Percentiles rank a stretch among this genome's conserved stretches.
phyloP scores from a whole-genome alignment of 805 yeast species.

The Blastobotrys chiropterorum region DNA sequence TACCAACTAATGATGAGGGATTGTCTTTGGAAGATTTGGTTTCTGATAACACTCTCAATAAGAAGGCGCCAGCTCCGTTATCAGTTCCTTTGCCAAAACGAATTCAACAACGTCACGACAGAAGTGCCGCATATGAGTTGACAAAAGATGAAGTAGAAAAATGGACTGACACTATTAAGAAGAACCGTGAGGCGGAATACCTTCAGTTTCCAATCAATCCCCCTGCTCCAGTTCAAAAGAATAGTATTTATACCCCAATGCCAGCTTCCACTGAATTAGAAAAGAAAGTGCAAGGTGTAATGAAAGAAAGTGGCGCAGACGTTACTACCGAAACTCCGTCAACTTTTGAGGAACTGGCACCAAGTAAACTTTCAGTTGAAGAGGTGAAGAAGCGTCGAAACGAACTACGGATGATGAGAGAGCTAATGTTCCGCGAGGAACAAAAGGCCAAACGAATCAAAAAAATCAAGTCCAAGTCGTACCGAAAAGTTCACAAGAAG shows the following conservation, averaged over 20 bases:
- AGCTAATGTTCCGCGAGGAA: slow-evolving; percentile 93
- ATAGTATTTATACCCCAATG: slow-evolving; percentile 50
- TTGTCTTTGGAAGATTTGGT: slow-evolving; percentile 68
- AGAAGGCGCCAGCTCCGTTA: slow-evolving; percentile 39
- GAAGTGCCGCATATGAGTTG: slow-evolving; percentile 85
- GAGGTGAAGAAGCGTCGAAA: slow-evolving; percentile 71
- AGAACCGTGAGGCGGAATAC: slow-evolving; percentile 79
- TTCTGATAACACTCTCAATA: slow-evolving; percentile 36
- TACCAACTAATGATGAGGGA: slow-evolving; percentile 59
- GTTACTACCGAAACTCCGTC: slow-evolving; percentile 69
- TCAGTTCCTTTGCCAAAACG: slow-evolving; percentile 81
- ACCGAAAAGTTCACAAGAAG: slow-evolving; percentile 78
- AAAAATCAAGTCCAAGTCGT: slow-evolving; percentile 90
- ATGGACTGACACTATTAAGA: slow-evolving; percentile 81
- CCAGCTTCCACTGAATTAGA: slow-evolving; percentile 56
- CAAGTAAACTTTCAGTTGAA: slow-evolving; percentile 72
- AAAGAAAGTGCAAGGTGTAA: slow-evolving; percentile 50
- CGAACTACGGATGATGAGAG: slow-evolving; percentile 88
- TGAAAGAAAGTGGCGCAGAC: slow-evolving; percentile 60
- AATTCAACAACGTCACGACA: slow-evolving; percentile 76
- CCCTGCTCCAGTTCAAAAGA: slow-evolving; percentile 37
- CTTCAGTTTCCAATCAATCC: slow-evolving; percentile 66
- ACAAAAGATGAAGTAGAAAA: slow-evolving; percentile 79
- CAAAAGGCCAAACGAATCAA: slow-evolving; percentile 83
- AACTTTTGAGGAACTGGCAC: slow-evolving; percentile 81